phyloP scores from a whole-genome alignment of 192 early-diverging fungal species.

The Entomortierella parvispora region DNA sequence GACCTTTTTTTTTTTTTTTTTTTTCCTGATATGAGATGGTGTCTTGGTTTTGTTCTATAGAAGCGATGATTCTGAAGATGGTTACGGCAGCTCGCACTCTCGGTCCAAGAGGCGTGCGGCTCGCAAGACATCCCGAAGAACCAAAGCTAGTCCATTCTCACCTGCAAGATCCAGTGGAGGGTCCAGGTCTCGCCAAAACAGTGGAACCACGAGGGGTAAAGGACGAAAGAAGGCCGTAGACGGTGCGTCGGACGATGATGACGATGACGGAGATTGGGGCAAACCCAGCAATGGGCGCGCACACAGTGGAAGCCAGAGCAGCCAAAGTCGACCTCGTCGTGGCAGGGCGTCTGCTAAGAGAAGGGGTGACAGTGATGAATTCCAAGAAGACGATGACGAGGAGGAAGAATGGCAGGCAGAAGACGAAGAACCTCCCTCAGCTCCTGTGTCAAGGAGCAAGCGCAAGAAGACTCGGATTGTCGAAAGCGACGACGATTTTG shows the following conservation, averaged over 20 bases:
- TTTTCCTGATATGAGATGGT: too few relatives aligned
- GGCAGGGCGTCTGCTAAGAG: not conserved
- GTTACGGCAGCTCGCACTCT: conserved; percentile 17
- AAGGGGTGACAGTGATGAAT: conserved; percentile 2
- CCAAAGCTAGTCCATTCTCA: not conserved
- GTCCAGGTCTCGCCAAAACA: conserved; percentile 9
- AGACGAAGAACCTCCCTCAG: not conserved
- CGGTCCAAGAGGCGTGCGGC: not conserved
- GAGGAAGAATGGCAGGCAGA: conserved; percentile 6
- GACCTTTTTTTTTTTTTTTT: too few relatives aligned
- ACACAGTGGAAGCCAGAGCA: not conserved
- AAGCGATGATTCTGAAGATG: not conserved
- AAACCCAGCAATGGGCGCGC: not conserved
- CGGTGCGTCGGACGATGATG: conserved; percentile 14
- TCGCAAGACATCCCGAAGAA: conserved; percentile 12
- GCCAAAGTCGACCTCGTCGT: conserved; percentile 12
- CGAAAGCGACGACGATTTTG: conserved; percentile 44
- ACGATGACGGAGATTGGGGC: conserved; percentile 30
- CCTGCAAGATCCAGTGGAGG: conserved; percentile 4
- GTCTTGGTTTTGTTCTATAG: not conserved
- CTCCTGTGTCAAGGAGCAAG: conserved; percentile 18
- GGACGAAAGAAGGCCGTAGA: conserved; percentile 5
- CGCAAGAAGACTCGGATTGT: conserved; percentile 40
- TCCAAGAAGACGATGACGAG: not conserved
- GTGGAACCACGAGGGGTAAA: conserved; percentile 11